phyloP scores from a whole-genome alignment of 345 rosid species.

The Erysimum cheiranthoides region DNA sequence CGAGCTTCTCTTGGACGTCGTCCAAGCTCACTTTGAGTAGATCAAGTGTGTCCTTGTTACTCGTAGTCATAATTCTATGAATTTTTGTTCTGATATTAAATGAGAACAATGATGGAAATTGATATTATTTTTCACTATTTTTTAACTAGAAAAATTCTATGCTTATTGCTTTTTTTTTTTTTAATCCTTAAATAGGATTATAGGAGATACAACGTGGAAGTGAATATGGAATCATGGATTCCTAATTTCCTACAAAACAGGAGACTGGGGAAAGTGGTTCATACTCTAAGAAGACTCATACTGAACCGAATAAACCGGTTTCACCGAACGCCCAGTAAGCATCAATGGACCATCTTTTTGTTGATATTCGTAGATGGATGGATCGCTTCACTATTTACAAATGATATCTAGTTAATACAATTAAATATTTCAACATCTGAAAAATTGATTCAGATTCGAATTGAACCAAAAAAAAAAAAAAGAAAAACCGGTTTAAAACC shows the following conservation, averaged over 20 bases:
- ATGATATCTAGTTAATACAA: no score
- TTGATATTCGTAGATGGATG: no score
- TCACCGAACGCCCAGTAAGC: no score
- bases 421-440: no score
- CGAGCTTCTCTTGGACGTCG: background rate
- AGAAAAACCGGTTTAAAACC: no score
- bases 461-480: no score
- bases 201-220: background rate
- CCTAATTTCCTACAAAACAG: background rate
- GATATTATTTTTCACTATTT: no score
- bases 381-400: no score
- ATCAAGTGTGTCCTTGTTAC: background rate
- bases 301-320: no score
- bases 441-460: no score
- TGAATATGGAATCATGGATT: background rate
- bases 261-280: background rate
- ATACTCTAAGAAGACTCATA: no score
- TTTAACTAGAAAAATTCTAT: background rate
- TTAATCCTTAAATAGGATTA: background rate
- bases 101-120: background rate
- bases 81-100: background rate
- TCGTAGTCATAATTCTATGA: background rate
- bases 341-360: no score
- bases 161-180: background rate
- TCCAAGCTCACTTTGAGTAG: background rate